Base-by-base conservation (phyloP, 306 rosid genomes). In the Trifolium fragiferum region DNA sequence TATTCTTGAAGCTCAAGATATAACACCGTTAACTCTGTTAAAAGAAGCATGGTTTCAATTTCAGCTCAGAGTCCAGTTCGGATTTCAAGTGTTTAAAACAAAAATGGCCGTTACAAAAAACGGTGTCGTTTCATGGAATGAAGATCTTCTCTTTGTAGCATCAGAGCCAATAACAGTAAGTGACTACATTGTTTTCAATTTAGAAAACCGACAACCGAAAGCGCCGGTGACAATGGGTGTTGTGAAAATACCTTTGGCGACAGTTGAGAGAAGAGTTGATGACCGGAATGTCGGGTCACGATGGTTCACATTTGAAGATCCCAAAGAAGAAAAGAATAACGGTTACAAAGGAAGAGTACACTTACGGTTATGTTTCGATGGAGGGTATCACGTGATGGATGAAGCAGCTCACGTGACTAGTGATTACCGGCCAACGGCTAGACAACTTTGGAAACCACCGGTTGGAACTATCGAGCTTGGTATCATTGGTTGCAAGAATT, bases 381-480 rank as follows among this genome's bases (percentile, higher is more conserved):
- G 98, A 0, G 98, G 98, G 1, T 93, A 91, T 69, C 97, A 93
- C 78, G 98, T 93, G 87, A 89, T 91, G 97, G 94, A 93, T 32
- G 98, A 93, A 83, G 83, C 88, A 0, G 87, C 92, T 25, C 89
- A 93, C 80, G 80, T 90, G 66, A 79, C 90, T 79, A 93, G 98
- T 55, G 98, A 93, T 68, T 93, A 81, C 71, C 96, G 92, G 5
- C 98, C 98, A 33, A 91, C 97, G 0, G 98, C 97, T 3, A 85
- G 97, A 49, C 98, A 93, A 20, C 91, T 93, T 0, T 93, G 97
- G 98, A 88, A 88, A 82, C 86, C 91, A 0, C 84, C 96, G 3
- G 84, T 93, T 1, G 98, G 98, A 2, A 84, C 83, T 0, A 76
- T 91, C 1, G 94, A 91, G 66, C 86, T 93, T 0, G 98, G 98